Base-by-base conservation (phyloP, 2,329 filamentous ascomycete genomes). In the Nigrospora sphaerica region DNA sequence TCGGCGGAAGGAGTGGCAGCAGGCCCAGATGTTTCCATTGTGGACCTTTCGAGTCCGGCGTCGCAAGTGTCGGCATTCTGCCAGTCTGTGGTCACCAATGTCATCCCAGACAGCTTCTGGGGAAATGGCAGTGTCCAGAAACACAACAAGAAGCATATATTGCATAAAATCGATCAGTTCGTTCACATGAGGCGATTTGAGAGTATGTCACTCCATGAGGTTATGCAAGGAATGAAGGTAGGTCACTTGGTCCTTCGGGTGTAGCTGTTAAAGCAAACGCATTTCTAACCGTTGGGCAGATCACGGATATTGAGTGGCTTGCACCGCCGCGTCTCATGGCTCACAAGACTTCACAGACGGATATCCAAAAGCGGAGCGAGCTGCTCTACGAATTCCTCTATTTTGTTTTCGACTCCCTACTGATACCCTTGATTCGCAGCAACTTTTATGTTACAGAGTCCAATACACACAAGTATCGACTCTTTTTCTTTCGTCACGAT, bases 391-490 rank as follows among this genome's bases (percentile, higher is more conserved):
- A 98, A 62, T 83, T 97, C 48, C 58, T 97, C 7, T 97, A 96
- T 67, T 98, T 91, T 62, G 54, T 95, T 4, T 93, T 98, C 57
- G 93, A 98, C 64, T 96, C 91, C 0, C 74, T 96, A 18, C 61
- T 98, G 46, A 86, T 97, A 56, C 92, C 93, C 11, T 74, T 98
- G 9, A 78, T 97, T 41, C 81, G 88, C 32, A 83, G 80, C 51
- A 91, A 93, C 58, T 98, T 98, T 58, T 92, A 97, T 60, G 87
- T 96, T 34, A 98, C 93, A 0, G 93, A 98, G 63, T 93, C 90
- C 0, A 90, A 81, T 52, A 73, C 74, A 1, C 81, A 95, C 59
- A 83, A 85, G 14, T 89, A 93, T 56, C 81, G 82, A 28, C 69
- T 97, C 1, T 95, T 95, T 64, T 98, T 89, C 67, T 97, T 96